Evolutionary conservation across 257 asterid species (phyloP), one percentile per base, ranked within the genome.

Genomic region (Coffea eugenioides): DNA sequence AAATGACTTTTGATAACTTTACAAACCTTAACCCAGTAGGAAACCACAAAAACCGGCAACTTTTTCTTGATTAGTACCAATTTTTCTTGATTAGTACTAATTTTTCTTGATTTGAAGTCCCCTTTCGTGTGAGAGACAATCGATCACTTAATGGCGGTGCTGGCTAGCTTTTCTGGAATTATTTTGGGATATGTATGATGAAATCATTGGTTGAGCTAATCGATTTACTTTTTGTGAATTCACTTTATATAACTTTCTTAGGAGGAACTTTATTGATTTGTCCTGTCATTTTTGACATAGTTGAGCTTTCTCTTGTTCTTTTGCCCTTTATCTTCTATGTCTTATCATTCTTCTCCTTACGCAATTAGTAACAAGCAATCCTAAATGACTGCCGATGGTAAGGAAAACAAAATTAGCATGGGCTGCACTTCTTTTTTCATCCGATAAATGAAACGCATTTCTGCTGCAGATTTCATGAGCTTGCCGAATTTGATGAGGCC

Each of bases 401-500:
- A 48, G n/a, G 9, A 43, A 27, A 41, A 2, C n/a, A 23, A n/a
- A n/a, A 39, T 39, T 39, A 39, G 5, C 68, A 62, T 2, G 36
- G 34, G 68, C 3, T 62, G 25, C 14, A 62, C 25, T n/a, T 8
- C 13, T 61, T 62, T 25, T 62, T 25, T 41, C 14, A 45, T 71
- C 36, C 45, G 36, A 71, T 10, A 21, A 3, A 4, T 12, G 11
- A n/a, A 25, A 25, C 6, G 25, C 66, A 21, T 8, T 41, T 25
- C 49, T 52, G 48, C 6, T 61, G 68, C 74, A 85, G 86, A 56
- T 85, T 85, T 78, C 88, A 85, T 49, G 86, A 85, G 79, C 77
- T 85, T 45, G 56, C 77, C 64, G 85, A 85, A 54, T 85, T 85
- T 51, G 88, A 85, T 75, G 88, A 83, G 57, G 68, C 83, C 0